phyloP scores from a whole-genome alignment of 441 rosid species.

The Biscutella auriculata region DNA sequence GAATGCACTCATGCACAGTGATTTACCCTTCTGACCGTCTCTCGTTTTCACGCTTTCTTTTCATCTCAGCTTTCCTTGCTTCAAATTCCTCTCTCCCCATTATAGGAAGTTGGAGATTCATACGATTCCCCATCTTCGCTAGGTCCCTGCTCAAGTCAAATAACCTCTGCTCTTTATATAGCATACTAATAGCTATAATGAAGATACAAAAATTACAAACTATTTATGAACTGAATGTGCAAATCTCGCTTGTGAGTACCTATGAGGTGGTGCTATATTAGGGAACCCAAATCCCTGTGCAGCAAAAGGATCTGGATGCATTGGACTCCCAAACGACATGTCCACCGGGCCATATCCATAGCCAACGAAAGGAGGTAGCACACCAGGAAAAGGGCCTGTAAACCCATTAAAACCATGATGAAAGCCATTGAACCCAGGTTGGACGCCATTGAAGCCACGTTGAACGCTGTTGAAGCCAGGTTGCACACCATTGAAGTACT shows the following conservation, averaged over 20 bases:
- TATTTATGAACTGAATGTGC: neutral
- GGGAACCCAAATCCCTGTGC: slow-evolving; percentile 23
- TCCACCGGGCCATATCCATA: slow-evolving; percentile 35
- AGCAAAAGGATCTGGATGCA: slow-evolving; percentile 19
- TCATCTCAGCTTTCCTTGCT: slow-evolving; percentile 85
- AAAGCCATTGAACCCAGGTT: too few relatives aligned
- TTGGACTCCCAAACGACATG: slow-evolving; percentile 11
- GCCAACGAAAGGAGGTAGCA: slow-evolving; percentile 58
- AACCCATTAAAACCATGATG: slow-evolving; percentile 81
- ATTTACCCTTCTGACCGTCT: slow-evolving; percentile 63
- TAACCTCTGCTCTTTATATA: neutral
- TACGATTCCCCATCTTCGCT: slow-evolving; percentile 59
- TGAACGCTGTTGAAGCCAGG: slow-evolving; percentile 25
- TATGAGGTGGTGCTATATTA: slow-evolving; percentile 23
- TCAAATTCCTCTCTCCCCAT: slow-evolving; percentile 97
- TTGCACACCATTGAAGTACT: slow-evolving; percentile 51
- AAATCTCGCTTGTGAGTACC: slow-evolving; percentile 7
- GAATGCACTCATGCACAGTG: neutral
- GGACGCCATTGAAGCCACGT: too few relatives aligned
- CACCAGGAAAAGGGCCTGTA: slow-evolving; percentile 52
- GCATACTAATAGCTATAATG: neutral
- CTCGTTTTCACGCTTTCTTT: slow-evolving; percentile 81
- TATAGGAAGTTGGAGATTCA: slow-evolving; percentile 50
- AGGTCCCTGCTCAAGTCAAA: slow-evolving; percentile 49
- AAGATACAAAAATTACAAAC: neutral